These are phyloP conservation scores for Luzula sylvatica DNA, from an alignment of 176 grass and related monocot genomes.

Conservation along the genomic window DNA sequence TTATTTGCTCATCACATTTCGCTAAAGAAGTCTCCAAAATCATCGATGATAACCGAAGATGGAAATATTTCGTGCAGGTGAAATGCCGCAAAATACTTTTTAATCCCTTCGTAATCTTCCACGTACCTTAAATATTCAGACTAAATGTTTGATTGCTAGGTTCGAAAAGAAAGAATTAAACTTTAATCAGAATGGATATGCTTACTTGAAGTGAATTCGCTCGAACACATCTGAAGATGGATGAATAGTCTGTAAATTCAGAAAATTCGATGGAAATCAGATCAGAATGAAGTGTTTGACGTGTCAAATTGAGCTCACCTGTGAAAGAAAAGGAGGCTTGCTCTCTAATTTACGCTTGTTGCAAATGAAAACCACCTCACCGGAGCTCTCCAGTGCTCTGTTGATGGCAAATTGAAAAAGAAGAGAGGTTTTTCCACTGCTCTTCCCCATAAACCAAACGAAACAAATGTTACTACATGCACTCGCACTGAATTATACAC, in stretches of 20 bases:
- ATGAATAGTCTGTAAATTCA: constrained; percentile 51
- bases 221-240: constrained; percentile 44
- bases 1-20: constrained; percentile 28
- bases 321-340: constrained; percentile 70
- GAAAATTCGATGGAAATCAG: neutral
- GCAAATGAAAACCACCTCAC: constrained; percentile 84
- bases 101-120: constrained; percentile 62
- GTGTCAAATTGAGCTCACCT: constrained; percentile 22
- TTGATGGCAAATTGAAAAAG: constrained; percentile 88
- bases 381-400: constrained; percentile 35
- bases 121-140: constrained; percentile 38
- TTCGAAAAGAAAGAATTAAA: too few relatives aligned
- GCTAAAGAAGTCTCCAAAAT: constrained; percentile 73
- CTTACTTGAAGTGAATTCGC: constrained; percentile 80
- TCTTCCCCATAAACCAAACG: neutral
- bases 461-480: neutral
- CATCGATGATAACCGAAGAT: constrained; percentile 71
- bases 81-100: constrained; percentile 76
- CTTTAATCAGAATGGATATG: neutral
- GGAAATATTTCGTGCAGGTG: constrained; percentile 61
- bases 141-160: too few relatives aligned
- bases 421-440: constrained; percentile 84
- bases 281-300: neutral
- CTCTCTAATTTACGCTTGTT: constrained; percentile 59
- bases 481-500: neutral